A percentile compares a stretch with the other conserved stretches of the same genome.
These are phyloP conservation scores for Hypoxylon intermedium DNA, from an alignment of 495 filamentous ascomycete species.

Conservation along the genomic window DNA sequence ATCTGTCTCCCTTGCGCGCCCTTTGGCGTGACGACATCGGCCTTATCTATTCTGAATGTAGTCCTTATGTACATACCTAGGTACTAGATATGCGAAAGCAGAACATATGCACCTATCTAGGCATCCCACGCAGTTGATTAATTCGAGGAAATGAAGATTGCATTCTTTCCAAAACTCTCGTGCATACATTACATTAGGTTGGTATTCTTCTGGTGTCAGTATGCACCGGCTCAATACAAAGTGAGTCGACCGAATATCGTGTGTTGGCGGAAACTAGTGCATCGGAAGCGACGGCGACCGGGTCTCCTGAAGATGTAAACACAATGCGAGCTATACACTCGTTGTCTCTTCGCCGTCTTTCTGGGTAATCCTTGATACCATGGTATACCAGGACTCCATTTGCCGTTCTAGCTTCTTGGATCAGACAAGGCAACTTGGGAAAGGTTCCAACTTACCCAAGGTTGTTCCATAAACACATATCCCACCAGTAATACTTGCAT, in stretches of 20 bases:
- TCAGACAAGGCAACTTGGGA: not conserved
- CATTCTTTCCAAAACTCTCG: too few relatives aligned
- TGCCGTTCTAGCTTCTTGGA: not conserved
- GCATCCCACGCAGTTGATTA: too few relatives aligned
- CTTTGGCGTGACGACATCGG: too few relatives aligned
- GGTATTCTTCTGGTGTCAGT: not conserved
- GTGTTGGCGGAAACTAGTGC: not conserved
- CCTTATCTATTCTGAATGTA: too few relatives aligned
- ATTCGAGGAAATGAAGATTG: too few relatives aligned
- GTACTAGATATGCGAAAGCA: too few relatives aligned
- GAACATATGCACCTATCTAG: too few relatives aligned
- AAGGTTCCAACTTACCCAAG: constrained; percentile 1
- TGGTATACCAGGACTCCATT: not conserved
- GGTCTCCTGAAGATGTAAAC: constrained; percentile 8
- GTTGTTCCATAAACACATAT: not conserved
- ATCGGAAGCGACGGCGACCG: not conserved
- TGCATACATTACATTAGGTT: too few relatives aligned
- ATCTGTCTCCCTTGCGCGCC: too few relatives aligned
- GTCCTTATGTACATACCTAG: too few relatives aligned
- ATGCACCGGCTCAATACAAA: not conserved
- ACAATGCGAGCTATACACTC: constrained; percentile 2
- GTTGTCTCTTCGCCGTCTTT: not conserved
- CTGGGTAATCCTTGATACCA: not conserved
- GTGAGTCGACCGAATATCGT: not conserved
- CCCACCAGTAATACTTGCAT: constrained; percentile 2